phyloP scores from a whole-genome alignment of 2,329 filamentous ascomycete species.

The Colletotrichum sp. region DNA sequence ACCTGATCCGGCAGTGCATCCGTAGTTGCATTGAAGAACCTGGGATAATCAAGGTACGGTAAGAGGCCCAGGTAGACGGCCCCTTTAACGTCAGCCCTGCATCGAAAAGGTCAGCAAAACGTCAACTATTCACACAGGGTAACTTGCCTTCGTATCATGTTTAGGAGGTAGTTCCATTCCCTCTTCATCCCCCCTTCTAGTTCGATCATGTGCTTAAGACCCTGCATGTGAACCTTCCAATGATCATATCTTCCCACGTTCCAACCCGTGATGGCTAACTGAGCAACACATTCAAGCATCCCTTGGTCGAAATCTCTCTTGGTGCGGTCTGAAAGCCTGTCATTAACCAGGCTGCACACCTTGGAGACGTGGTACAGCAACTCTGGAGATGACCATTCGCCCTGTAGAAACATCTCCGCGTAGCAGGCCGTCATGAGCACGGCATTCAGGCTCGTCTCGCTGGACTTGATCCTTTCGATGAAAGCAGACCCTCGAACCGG shows the following conservation, averaged over 20 bases:
- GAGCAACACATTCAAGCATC: constrained; percentile 35
- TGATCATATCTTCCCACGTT: constrained; percentile 36
- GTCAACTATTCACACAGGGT: neutral
- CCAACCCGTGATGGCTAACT: constrained; percentile 26
- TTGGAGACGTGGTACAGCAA: constrained; percentile 28
- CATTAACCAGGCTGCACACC: constrained; percentile 28
- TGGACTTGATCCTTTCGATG: constrained; percentile 27
- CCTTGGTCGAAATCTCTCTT: constrained; percentile 24
- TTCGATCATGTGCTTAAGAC: constrained; percentile 34
- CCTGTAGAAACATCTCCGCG: constrained; percentile 25
- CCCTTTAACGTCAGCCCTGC: constrained; percentile 40
- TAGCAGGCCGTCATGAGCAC: constrained; percentile 35
- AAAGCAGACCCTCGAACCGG: constrained; percentile 29
- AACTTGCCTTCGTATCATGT: constrained; percentile 33
- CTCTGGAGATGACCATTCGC: constrained; percentile 18
- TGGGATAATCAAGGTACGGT: constrained; percentile 35
- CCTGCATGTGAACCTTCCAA: constrained; percentile 42
- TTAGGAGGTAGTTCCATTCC: constrained; percentile 21
- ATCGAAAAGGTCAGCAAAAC: neutral
- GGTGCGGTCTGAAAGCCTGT: constrained; percentile 12
- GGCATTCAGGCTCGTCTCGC: constrained; percentile 30
- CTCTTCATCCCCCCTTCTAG: constrained; percentile 28
- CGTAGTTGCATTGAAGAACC: constrained; percentile 26
- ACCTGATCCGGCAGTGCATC: constrained; percentile 24
- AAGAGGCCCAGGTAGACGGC: constrained; percentile 32